phyloP scores from a whole-genome alignment of 192 early-diverging fungal species.

The Thoreauomyces humboldtii region DNA sequence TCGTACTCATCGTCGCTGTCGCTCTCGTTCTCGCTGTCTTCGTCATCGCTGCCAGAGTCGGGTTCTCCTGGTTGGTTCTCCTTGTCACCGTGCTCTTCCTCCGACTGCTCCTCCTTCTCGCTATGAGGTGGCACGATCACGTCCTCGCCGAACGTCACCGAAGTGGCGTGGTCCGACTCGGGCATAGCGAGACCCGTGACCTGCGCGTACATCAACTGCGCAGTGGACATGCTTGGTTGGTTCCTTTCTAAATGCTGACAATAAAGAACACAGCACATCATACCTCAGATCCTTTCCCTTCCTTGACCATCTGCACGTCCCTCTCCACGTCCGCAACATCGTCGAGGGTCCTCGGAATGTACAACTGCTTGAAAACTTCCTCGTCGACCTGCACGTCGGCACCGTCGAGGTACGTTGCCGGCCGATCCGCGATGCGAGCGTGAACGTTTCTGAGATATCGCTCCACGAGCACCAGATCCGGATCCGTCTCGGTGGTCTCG shows the following conservation, averaged over 20 bases:
- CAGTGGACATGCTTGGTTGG: too few species aligned
- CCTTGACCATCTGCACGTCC: slow-evolving; percentile 71
- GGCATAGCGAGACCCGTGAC: slow-evolving; percentile 27
- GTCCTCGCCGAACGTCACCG: too few species aligned
- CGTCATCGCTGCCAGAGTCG: slow-evolving; percentile 32
- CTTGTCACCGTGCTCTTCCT: slow-evolving; percentile 33
- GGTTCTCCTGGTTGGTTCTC: slow-evolving; percentile 14
- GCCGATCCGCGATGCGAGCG: slow-evolving; percentile 30
- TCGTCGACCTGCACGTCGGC: slow-evolving; percentile 63
- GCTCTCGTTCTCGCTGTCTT: slow-evolving; percentile 39
- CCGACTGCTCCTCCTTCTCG: slow-evolving; percentile 1
- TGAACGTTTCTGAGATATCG: slow-evolving; percentile 57
- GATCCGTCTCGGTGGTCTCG: slow-evolving; percentile 27
- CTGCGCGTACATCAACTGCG: slow-evolving; percentile 22
- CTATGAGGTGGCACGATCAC: too few species aligned
- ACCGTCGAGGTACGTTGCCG: slow-evolving; percentile 30
- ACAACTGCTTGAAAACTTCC: slow-evolving; percentile 87
- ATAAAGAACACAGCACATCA: slow-evolving; percentile 8
- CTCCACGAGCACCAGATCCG: slow-evolving; percentile 48
- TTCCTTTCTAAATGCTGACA: too few species aligned
- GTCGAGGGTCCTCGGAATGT: slow-evolving; percentile 87
- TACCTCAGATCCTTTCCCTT: slow-evolving; percentile 71
- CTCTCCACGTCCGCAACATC: slow-evolving; percentile 86
- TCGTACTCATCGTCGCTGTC: slow-evolving; percentile 47
- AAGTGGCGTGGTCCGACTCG: not conserved